Conservation (phyloP, 805 yeast genomes). For the Saccharomyces mikatae region DNA sequence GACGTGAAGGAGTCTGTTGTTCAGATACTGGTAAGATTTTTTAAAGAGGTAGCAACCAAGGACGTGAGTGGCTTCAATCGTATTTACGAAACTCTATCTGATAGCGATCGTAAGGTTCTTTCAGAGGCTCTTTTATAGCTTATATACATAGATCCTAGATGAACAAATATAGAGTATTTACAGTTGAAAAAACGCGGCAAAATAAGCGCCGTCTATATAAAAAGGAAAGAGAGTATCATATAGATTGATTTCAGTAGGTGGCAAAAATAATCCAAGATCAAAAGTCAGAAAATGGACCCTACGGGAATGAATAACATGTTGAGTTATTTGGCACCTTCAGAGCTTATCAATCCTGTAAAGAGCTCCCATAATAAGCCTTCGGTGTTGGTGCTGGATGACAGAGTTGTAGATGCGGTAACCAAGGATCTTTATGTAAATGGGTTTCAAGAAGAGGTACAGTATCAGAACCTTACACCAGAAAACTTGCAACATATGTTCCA, state of each 20-base stretch:
- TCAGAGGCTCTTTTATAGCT: constrained; percentile 38
- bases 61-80: constrained; percentile 45
- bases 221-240: neutral
- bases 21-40: constrained; percentile 41
- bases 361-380: neutral
- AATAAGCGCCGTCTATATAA: neutral
- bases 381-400: constrained; percentile 12
- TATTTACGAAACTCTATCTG: constrained; percentile 41
- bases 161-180: neutral
- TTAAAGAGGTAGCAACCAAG: constrained; percentile 46
- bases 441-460: constrained; percentile 12
- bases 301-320: neutral
- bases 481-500: neutral
- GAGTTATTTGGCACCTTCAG: constrained; percentile 4
- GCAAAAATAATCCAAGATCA: neutral
- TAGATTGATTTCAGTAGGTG: neutral
- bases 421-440: constrained; percentile 14
- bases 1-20: constrained; percentile 18
- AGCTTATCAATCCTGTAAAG: neutral
- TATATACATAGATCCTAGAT: constrained; percentile 12
- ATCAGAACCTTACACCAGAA: constrained; percentile 15
- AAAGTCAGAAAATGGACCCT: neutral
- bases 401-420: constrained; percentile 7
- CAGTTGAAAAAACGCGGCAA: neutral
- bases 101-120: constrained; percentile 46